A percentile compares a stretch with the other conserved stretches of the same genome.
Conservation (phyloP, 495 filamentous ascomycete species). For the Penicillium taxi region DNA sequence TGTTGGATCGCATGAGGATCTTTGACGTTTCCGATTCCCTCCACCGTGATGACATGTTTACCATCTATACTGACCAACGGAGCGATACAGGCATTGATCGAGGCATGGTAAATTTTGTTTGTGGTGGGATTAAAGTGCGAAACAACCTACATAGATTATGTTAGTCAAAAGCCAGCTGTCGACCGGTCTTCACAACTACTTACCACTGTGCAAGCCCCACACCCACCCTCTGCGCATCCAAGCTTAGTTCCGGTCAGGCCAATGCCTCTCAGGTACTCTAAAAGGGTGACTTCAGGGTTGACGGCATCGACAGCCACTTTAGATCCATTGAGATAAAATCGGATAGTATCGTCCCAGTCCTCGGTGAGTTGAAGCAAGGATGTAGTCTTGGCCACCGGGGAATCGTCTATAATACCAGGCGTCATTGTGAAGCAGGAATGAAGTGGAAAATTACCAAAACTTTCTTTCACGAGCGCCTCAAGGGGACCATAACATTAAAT, state of each 20-base stretch:
- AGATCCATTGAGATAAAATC: constrained; percentile 95
- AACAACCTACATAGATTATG: constrained; percentile 62
- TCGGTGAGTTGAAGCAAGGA: constrained; percentile 51
- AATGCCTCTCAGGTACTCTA: constrained; percentile 86
- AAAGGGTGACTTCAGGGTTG: constrained; percentile 84
- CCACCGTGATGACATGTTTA: constrained; percentile 96
- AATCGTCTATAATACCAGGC: constrained; percentile 45
- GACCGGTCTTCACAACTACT: constrained; percentile 17
- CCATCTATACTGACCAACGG: constrained; percentile 89
- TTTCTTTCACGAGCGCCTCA: constrained; percentile 6
- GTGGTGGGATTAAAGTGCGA: constrained; percentile 90
- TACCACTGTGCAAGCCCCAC: constrained; percentile 93
- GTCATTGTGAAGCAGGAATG: constrained; percentile 42
- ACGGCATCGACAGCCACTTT: constrained; percentile 72
- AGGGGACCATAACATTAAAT: constrained; percentile 3
- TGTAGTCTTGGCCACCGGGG: constrained; percentile 31
- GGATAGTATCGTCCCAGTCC: constrained; percentile 59
- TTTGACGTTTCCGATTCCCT: constrained; percentile 89
- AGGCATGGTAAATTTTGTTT: constrained; percentile 81
- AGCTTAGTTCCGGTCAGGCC: constrained; percentile 73
- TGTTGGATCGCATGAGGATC: constrained; percentile 88
- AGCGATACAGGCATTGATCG: constrained; percentile 89
- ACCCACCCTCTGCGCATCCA: constrained; percentile 89
- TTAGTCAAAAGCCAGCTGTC: no score
- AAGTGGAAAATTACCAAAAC: constrained; percentile 1